Evolutionary conservation across 345 rosid genomes (phyloP).

Genomic region (Lagerstroemia speciosa): DNA sequence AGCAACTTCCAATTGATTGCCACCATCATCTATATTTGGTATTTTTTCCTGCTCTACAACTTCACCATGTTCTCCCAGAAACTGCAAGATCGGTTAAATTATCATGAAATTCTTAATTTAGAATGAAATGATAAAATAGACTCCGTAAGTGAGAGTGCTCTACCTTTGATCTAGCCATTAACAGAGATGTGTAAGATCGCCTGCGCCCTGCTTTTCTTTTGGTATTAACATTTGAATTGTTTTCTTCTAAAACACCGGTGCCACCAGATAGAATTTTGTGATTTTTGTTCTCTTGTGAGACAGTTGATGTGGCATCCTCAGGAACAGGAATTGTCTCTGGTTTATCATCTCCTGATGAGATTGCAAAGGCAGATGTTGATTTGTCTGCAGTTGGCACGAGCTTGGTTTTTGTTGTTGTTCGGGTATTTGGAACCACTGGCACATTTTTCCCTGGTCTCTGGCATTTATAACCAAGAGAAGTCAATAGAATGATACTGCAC

Average conservation of each 20-base stretch:
- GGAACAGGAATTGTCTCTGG: slow-evolving; percentile 17
- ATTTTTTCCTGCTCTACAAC: slow-evolving; percentile 31
- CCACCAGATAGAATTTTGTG: slow-evolving; percentile 23
- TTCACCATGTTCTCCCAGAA: slow-evolving; percentile 39
- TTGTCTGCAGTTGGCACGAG: slow-evolving; percentile 17
- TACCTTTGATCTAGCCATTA: slow-evolving; percentile 79
- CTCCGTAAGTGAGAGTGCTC: slow-evolving; percentile 1
- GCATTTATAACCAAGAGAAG: slow-evolving; percentile 9
- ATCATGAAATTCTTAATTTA: neutral
- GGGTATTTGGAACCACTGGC: slow-evolving; percentile 22
- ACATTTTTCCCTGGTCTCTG: slow-evolving; percentile 31
- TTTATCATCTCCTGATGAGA: slow-evolving; percentile 27
- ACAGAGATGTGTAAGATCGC: slow-evolving; percentile 73
- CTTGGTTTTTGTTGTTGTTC: slow-evolving; percentile 29
- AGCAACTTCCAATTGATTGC: slow-evolving; percentile 87
- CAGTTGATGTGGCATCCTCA: slow-evolving; percentile 2
- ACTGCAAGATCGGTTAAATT: slow-evolving; percentile 29
- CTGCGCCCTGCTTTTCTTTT: slow-evolving; percentile 60
- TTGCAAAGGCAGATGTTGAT: slow-evolving; percentile 17
- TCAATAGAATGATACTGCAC: neutral
- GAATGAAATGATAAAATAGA: neutral
- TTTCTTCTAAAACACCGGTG: slow-evolving; percentile 17
- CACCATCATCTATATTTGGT: slow-evolving; percentile 63
- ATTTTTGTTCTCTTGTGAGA: slow-evolving; percentile 26
- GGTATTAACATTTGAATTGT: slow-evolving; percentile 22